These are phyloP conservation scores for Nannochloris sp. DNA, from an alignment of 139 green algal species.

Conservation along the genomic window DNA sequence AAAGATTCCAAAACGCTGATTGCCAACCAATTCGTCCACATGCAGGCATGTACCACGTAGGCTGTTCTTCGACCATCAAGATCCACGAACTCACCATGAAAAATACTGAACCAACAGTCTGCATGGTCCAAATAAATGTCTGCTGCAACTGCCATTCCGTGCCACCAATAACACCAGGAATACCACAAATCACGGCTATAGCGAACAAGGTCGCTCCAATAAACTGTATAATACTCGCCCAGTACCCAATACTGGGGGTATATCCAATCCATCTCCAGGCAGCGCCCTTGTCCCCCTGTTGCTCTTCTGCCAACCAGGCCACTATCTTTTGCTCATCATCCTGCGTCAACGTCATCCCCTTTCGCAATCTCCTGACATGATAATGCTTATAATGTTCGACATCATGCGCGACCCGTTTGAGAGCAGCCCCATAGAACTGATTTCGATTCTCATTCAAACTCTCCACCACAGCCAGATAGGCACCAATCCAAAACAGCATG, in stretches of 20 bases:
- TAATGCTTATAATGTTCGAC: constrained; percentile 1
- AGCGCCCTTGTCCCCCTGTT: not conserved
- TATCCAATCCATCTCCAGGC: constrained; percentile 1
- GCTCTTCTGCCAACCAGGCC: not conserved
- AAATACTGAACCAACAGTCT: not conserved
- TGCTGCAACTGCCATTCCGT: constrained; percentile 8
- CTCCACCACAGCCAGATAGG: not conserved
- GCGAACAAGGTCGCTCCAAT: not conserved
- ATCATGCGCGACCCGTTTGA: not conserved
- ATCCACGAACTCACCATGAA: constrained; percentile 9
- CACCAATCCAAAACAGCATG: constrained; percentile 10
- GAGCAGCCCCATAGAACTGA: constrained; percentile 3
- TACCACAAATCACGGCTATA: constrained; percentile 5
- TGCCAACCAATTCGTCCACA: constrained; percentile 12
- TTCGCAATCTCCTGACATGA: not conserved
- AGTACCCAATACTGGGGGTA: not conserved
- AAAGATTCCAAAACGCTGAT: constrained; percentile 6
- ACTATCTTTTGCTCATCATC: not conserved
- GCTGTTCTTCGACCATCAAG: constrained; percentile 12
- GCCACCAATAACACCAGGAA: not conserved
- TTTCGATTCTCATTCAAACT: constrained; percentile 6
- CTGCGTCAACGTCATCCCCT: not conserved
- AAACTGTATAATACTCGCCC: constrained; percentile 9
- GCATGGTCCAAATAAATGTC: constrained; percentile 13
- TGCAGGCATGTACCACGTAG: constrained; percentile 8